phyloP scores from a whole-genome alignment of 2,329 filamentous ascomycete genomes.

The Thielaviopsis populi region DNA sequence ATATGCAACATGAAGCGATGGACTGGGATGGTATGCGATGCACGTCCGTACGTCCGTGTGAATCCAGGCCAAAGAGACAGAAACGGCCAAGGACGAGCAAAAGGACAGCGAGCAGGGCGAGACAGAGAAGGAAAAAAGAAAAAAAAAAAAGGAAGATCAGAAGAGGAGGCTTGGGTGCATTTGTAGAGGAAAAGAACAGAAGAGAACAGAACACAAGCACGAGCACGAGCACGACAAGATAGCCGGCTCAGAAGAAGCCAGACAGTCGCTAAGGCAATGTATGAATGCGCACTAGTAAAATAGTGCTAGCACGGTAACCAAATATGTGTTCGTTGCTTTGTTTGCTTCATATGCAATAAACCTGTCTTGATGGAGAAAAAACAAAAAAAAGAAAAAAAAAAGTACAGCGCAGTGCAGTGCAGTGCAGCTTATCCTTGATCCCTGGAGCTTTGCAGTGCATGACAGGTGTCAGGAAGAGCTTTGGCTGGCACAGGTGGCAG shows the following conservation, averaged over 20 bases:
- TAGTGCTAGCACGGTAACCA: not conserved
- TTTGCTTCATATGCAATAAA: not conserved
- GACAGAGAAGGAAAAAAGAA: not conserved
- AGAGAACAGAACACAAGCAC: not conserved
- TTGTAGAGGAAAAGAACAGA: not conserved
- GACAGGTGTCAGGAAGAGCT: not conserved
- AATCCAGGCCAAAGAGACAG: not conserved
- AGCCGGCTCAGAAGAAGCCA: not conserved
- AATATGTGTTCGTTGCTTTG: conserved; percentile 1
- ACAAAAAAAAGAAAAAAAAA: too few relatives aligned
- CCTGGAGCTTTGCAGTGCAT: not conserved
- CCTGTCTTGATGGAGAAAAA: not conserved
- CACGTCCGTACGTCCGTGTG: conserved; percentile 1
- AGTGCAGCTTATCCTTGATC: not conserved
- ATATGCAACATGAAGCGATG: not conserved
- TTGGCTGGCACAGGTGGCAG: not conserved
- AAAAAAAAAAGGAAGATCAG: not conserved
- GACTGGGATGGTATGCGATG: not conserved
- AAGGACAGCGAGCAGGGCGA: not conserved
- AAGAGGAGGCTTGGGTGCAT: not conserved
- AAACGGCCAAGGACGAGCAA: not conserved
- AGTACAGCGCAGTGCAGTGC: too few relatives aligned
- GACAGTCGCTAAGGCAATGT: not conserved
- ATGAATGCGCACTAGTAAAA: not conserved
- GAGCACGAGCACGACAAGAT: not conserved